Base-by-base conservation (phyloP, 306 rosid species). In the Cucurbita moschata region DNA sequence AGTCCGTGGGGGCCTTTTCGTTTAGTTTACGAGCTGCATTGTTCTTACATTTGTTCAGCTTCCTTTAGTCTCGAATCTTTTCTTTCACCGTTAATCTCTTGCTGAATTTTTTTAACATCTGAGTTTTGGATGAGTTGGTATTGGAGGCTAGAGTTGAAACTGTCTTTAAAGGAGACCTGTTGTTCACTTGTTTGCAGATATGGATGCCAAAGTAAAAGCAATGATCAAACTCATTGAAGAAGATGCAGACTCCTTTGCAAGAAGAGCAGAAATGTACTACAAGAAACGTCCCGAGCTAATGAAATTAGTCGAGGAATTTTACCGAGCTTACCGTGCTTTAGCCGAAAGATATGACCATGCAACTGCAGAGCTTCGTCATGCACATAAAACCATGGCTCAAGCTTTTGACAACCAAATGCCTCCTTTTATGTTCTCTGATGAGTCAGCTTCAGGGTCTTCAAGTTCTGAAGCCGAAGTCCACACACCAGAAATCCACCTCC, bases 221-320 rank as follows among this genome's bases (percentile, higher is more conserved):
- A 95, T 95, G 99, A 91, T 95, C 81, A 95, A 91, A 86, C 99
- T 91, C 76, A 95, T 95, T 61, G 99, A 95, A 87, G 99, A 95
- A 83, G 99, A 95, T 86, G 99, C 97, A 18, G 99, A 95, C 81
- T 95, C 99, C 35, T 95, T 95, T 83, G 97, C 99, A 59, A 91
- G 97, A 80, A 91, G 96, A 87, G 99, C 99, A 57, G 99, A 95
- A 75, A 95, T 95, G 99, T 95, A 95, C 86, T 95, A 95, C 79
- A 91, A 91, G 86, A 95, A 95, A 84, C 88, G 96, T 18, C 99
- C 99, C 51, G 99, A 95, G 83, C 96, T 95, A 52, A 89, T 89
- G 96, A 91, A 95, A 78, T 72, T 95, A 62, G 97, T 95, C 51
- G 99, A 95, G 85, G 99, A 95, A 85, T 89, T 95, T 85, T 89